Conservation (phyloP, 495 filamentous ascomycete genomes). For the Neurospora sp. region DNA sequence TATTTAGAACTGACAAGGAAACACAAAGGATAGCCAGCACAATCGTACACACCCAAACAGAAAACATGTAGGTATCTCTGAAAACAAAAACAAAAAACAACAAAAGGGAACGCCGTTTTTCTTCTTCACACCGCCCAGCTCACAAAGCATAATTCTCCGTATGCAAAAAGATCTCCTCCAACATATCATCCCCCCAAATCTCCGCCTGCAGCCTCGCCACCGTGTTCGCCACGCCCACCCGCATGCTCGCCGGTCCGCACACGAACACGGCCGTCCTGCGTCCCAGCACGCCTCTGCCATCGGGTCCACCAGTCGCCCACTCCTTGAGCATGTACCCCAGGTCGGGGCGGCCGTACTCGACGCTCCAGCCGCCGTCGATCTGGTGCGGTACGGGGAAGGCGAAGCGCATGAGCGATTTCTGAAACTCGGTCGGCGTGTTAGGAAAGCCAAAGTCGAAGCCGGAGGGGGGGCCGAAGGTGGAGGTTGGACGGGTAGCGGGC, state of each 20-base stretch:
- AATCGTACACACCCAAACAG: neutral
- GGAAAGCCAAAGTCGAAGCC: slow-evolving; percentile 71
- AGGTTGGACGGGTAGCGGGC: slow-evolving; percentile 24
- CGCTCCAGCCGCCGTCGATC: slow-evolving; percentile 72
- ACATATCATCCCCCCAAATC: slow-evolving; percentile 65
- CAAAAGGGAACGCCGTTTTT: neutral
- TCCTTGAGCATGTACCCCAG: slow-evolving; percentile 74
- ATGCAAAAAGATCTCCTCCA: slow-evolving; percentile 90
- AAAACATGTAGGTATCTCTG: neutral
- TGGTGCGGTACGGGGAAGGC: slow-evolving; percentile 60
- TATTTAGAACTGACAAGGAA: neutral
- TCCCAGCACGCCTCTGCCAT: slow-evolving; percentile 59
- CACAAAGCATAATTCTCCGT: slow-evolving; percentile 87
- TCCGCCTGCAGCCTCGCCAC: slow-evolving; percentile 74
- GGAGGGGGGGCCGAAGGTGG: slow-evolving; percentile 35
- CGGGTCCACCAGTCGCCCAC: slow-evolving; percentile 52
- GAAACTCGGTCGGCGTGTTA: slow-evolving; percentile 63
- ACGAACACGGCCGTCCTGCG: slow-evolving; percentile 86
- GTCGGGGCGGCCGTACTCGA: slow-evolving; percentile 88
- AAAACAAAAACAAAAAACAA: neutral
- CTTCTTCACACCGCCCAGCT: neutral
- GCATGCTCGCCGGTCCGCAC: slow-evolving; percentile 79
- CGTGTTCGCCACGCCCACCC: slow-evolving; percentile 72
- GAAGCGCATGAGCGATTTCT: slow-evolving; percentile 77
- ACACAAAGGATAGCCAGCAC: neutral